Evolutionary conservation across 1,284 basidiomycete genomes (phyloP).

Genomic region (Fistulina hepatica): DNA sequence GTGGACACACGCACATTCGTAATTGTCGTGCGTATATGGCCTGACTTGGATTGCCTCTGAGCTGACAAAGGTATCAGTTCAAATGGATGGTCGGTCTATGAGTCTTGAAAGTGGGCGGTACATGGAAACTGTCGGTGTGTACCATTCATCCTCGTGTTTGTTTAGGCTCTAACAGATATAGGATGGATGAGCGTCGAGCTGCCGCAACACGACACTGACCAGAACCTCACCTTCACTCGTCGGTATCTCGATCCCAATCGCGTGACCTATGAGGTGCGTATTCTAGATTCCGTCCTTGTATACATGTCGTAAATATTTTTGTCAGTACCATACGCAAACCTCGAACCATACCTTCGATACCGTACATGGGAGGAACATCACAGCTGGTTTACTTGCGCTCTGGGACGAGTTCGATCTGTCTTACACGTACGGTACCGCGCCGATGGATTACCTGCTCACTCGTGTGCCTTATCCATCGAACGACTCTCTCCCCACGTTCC

Average conservation of each 20-base stretch:
- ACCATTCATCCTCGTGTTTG: background rate
- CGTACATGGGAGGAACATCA: slow-evolving; percentile 37
- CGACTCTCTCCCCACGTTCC: slow-evolving; percentile 46
- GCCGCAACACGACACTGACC: slow-evolving; percentile 7
- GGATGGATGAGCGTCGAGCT: slow-evolving; percentile 13
- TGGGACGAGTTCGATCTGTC: slow-evolving; percentile 43
- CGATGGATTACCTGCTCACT: slow-evolving; percentile 58
- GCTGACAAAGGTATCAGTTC: slow-evolving; percentile 24
- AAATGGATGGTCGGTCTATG: slow-evolving; percentile 55
- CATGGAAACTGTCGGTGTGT: slow-evolving; percentile 74
- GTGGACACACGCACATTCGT: slow-evolving; percentile 71
- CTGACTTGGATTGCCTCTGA: background rate
- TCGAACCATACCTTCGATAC: slow-evolving; percentile 48
- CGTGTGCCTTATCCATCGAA: slow-evolving; percentile 56
- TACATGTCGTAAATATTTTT: no score
- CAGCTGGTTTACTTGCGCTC: slow-evolving; percentile 41
- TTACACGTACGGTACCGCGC: slow-evolving; percentile 54
- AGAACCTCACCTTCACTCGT: slow-evolving; percentile 44
- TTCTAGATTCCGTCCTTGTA: background rate
- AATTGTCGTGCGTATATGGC: slow-evolving; percentile 48
- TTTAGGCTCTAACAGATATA: background rate
- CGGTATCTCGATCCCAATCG: slow-evolving; percentile 69
- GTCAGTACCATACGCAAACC: slow-evolving; percentile 47
- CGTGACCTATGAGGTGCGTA: slow-evolving; percentile 52
- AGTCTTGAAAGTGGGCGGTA: slow-evolving; percentile 74